Conservation (phyloP, 2,329 filamentous ascomycete genomes). For the Metarhizium robertsii region DNA sequence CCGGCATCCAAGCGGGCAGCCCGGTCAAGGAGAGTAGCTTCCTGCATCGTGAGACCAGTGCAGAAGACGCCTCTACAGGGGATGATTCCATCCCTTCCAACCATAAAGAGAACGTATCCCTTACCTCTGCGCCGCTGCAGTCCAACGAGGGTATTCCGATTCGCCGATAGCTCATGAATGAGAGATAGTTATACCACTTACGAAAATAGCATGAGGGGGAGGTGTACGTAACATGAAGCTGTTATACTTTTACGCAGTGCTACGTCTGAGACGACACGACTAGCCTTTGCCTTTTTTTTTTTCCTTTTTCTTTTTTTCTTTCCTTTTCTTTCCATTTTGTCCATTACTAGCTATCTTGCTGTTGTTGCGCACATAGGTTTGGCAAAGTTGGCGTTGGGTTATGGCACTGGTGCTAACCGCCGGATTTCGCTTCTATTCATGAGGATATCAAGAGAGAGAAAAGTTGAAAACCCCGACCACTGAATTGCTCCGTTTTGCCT, state of each 20-base stretch:
- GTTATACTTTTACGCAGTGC: neutral
- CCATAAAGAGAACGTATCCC: slow-evolving; percentile 32
- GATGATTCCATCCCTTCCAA: slow-evolving; percentile 4
- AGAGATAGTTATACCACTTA: neutral
- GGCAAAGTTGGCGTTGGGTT: slow-evolving; percentile 7
- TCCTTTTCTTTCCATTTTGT: neutral
- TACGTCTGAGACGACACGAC: slow-evolving; percentile 2
- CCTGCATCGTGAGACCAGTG: slow-evolving; percentile 72
- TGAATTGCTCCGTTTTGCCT: neutral
- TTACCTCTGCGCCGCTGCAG: slow-evolving; percentile 11
- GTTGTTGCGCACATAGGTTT: neutral
- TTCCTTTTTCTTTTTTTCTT: neutral
- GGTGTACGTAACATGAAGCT: neutral
- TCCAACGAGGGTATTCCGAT: slow-evolving; percentile 47
- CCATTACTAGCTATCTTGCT: neutral
- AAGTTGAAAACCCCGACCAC: neutral
- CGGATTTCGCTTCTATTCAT: neutral
- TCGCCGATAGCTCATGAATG: slow-evolving; percentile 37
- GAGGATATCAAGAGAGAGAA: neutral
- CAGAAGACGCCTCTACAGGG: slow-evolving; percentile 32
- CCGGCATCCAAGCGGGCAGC: slow-evolving; percentile 55
- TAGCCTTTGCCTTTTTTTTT: neutral
- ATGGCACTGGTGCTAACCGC: slow-evolving; percentile 1
- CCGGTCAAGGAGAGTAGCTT: slow-evolving; percentile 88
- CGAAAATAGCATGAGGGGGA: neutral